A percentile compares a stretch with the other conserved stretches of the same genome.
These are phyloP conservation scores for Parastagonospora nodorum DNA, from an alignment of 2,329 filamentous ascomycete genomes.

Conservation along the genomic window DNA sequence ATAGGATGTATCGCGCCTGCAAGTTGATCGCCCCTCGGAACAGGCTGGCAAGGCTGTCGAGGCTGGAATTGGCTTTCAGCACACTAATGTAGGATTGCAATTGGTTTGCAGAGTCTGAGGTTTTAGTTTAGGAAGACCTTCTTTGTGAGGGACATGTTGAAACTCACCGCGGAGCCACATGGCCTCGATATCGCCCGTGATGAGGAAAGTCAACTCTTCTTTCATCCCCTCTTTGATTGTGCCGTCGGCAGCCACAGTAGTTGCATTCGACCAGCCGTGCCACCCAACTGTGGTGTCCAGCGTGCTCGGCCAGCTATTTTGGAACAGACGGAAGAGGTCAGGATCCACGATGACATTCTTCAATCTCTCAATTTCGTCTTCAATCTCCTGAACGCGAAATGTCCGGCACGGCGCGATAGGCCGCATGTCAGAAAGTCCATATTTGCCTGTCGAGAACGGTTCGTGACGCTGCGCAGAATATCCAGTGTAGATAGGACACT, in stretches of 20 bases:
- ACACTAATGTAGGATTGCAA: conserved; percentile 70
- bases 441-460: conserved; percentile 49
- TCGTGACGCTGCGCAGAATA: conserved; percentile 48
- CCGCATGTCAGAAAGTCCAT: conserved; percentile 52
- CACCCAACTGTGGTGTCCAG: conserved; percentile 75
- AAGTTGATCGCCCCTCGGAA: conserved; percentile 75
- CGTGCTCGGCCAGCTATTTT: conserved; percentile 75
- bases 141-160: too few species aligned
- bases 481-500: conserved; percentile 51
- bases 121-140: too few species aligned
- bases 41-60: conserved; percentile 62
- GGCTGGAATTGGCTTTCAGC: conserved; percentile 55
- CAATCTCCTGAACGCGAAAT: conserved; percentile 50
- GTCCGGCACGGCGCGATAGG: conserved; percentile 53
- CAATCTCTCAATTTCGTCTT: conserved; percentile 44
- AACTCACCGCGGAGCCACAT: conserved; percentile 54
- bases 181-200: conserved; percentile 63
- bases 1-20: conserved; percentile 69
- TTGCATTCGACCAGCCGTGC: conserved; percentile 63
- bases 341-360: conserved; percentile 50
- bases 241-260: conserved; percentile 17
- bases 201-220: conserved; percentile 63
- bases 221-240: conserved; percentile 1
- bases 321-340: conserved; percentile 71
- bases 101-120: conserved; percentile 64